These are phyloP conservation scores for Myrica gale DNA, from an alignment of 306 rosid genomes.

Conservation along the genomic window DNA sequence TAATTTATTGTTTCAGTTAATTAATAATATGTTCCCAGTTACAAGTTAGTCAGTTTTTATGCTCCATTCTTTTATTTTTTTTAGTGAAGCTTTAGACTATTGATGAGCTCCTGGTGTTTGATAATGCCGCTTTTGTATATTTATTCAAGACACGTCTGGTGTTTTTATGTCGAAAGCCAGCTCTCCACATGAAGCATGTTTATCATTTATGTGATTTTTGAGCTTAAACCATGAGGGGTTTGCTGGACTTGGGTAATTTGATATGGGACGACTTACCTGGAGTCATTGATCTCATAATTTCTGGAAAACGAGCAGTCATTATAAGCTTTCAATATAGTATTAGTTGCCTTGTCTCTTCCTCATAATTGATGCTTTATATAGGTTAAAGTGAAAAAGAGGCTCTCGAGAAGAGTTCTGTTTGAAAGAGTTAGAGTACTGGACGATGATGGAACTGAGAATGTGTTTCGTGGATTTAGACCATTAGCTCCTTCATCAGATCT, in stretches of 20 bases:
- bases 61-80: neutral
- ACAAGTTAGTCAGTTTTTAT: neutral
- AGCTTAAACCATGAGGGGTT: neutral
- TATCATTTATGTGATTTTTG: neutral
- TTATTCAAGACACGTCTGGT: neutral
- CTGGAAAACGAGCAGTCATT: neutral
- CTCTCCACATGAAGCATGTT: neutral
- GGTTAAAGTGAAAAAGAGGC: slow-evolving; percentile 71
- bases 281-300: neutral
- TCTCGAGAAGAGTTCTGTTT: slow-evolving; percentile 55
- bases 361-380: slow-evolving; percentile 33
- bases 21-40: neutral
- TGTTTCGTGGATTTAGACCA: slow-evolving; percentile 65
- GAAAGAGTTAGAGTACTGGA: slow-evolving; percentile 61
- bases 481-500: slow-evolving; percentile 61
- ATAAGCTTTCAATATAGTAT: neutral
- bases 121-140: neutral
- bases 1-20: no score
- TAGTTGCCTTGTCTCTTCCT: neutral
- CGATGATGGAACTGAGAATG: slow-evolving; percentile 51
- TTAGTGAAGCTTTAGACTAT: neutral
- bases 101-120: neutral
- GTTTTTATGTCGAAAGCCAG: neutral
- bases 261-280: neutral
- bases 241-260: neutral